A percentile compares a stretch with the other conserved stretches of the same genome.
Evolutionary conservation across 306 rosid species (phyloP).

Genomic region (Alnus rubra): DNA sequence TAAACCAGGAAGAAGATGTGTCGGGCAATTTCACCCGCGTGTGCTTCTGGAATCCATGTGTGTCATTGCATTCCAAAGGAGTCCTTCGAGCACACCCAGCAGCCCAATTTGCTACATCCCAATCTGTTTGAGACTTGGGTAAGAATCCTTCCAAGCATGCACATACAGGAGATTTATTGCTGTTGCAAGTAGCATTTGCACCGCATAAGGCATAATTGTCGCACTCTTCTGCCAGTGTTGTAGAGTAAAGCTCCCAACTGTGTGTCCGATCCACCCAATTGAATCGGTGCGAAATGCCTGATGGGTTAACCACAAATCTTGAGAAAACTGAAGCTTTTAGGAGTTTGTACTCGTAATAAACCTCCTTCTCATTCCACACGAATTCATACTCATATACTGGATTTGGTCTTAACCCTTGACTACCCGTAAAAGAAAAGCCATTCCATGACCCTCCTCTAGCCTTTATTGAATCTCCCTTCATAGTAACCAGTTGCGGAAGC

Average conservation of each 20-base stretch:
- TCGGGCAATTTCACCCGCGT: slow-evolving; percentile 29
- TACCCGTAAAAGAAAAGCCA: neutral
- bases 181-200: slow-evolving; percentile 23
- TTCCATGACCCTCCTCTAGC: neutral
- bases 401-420: neutral
- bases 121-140: neutral
- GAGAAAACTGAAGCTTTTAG: slow-evolving; percentile 12
- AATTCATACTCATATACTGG: neutral
- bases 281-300: slow-evolving; percentile 21
- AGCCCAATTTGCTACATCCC: slow-evolving; percentile 16
- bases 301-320: slow-evolving; percentile 4
- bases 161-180: slow-evolving; percentile 14
- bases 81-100: slow-evolving; percentile 33
- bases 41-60: slow-evolving; percentile 18
- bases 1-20: slow-evolving; percentile 37
- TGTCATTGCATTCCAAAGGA: slow-evolving; percentile 7
- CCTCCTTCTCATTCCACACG: slow-evolving; percentile 18
- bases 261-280: slow-evolving; percentile 16
- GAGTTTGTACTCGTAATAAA: neutral
- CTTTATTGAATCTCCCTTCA: neutral
- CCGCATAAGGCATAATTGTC: slow-evolving; percentile 33
- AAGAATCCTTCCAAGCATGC: slow-evolving; percentile 28
- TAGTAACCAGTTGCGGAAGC: neutral
- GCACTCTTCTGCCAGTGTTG: slow-evolving; percentile 15
- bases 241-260: slow-evolving; percentile 7